These are phyloP conservation scores for Lactarius sp. DNA, from an alignment of 768 basidiomycete genomes.

Conservation along the genomic window DNA sequence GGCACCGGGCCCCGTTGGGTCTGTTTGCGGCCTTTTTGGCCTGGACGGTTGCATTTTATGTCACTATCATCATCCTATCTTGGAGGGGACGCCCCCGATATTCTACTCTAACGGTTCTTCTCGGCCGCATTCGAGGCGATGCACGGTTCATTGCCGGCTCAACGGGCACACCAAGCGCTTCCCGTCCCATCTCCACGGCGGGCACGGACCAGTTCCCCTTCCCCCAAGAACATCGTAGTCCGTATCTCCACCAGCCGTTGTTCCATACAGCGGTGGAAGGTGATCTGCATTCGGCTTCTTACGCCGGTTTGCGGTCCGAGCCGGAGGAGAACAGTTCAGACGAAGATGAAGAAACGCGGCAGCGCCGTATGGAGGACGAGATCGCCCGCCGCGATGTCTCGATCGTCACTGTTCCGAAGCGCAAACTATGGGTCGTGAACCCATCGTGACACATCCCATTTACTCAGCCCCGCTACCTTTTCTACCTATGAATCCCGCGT, in stretches of 20 bases:
- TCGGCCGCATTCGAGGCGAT: constrained; percentile 41
- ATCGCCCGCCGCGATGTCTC: constrained; percentile 78
- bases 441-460: constrained; percentile 38
- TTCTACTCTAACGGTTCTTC: constrained; percentile 51
- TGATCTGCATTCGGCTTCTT: constrained; percentile 38
- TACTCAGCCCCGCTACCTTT: not conserved
- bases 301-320: constrained; percentile 41
- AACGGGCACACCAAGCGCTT: constrained; percentile 35
- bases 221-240: constrained; percentile 44
- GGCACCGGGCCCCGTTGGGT: constrained; percentile 48
- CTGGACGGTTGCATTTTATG: constrained; percentile 58
- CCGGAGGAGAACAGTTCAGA: constrained; percentile 57
- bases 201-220: constrained; percentile 43
- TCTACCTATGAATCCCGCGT: not conserved
- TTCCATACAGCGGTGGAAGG: constrained; percentile 48
- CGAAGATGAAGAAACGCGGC: constrained; percentile 67
- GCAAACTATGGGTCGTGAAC: constrained; percentile 70
- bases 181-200: constrained; percentile 38
- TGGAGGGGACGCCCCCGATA: constrained; percentile 53
- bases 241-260: constrained; percentile 65
- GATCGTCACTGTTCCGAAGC: constrained; percentile 71
- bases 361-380: constrained; percentile 74
- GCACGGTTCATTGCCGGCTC: constrained; percentile 29
- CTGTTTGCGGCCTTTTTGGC: constrained; percentile 61
- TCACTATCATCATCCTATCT: constrained; percentile 46